These are phyloP conservation scores for Tricholoma furcatifolium DNA, from an alignment of 768 basidiomycete species.

Conservation along the genomic window DNA sequence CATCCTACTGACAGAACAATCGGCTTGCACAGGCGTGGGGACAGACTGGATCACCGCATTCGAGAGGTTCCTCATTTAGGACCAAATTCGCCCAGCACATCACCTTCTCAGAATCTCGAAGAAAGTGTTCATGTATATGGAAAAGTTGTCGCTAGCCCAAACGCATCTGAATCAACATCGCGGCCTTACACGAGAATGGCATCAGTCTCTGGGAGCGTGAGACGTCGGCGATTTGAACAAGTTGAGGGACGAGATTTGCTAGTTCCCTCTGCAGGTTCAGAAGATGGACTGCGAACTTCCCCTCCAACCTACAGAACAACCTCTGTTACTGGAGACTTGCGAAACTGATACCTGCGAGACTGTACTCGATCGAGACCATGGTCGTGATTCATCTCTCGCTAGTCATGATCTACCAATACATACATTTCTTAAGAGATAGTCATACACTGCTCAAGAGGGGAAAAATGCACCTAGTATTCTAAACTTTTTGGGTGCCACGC, in stretches of 20 bases:
- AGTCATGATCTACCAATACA: no score
- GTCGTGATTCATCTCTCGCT: no score
- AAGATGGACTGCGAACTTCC: neutral
- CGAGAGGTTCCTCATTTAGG: no score
- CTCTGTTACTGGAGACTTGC: neutral
- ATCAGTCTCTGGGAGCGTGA: neutral
- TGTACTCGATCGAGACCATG: no score
- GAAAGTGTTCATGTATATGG: no score
- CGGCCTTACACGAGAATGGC: neutral
- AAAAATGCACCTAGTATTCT: neutral
- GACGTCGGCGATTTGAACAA: neutral
- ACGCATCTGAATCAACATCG: neutral
- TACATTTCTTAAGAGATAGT: no score
- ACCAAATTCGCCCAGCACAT: no score
- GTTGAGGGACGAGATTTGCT: neutral
- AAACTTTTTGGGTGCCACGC: slow-evolving; percentile 8
- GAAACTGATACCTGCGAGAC: no score
- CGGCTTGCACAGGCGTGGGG: no score
- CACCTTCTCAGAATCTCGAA: no score
- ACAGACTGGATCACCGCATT: no score
- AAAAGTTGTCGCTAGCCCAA: neutral
- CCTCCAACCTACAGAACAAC: neutral
- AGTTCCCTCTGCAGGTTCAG: neutral
- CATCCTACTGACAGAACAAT: neutral
- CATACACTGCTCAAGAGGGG: no score